Base-by-base conservation (phyloP, 2,329 filamentous ascomycete genomes). In the Arthroderma uncinatum region DNA sequence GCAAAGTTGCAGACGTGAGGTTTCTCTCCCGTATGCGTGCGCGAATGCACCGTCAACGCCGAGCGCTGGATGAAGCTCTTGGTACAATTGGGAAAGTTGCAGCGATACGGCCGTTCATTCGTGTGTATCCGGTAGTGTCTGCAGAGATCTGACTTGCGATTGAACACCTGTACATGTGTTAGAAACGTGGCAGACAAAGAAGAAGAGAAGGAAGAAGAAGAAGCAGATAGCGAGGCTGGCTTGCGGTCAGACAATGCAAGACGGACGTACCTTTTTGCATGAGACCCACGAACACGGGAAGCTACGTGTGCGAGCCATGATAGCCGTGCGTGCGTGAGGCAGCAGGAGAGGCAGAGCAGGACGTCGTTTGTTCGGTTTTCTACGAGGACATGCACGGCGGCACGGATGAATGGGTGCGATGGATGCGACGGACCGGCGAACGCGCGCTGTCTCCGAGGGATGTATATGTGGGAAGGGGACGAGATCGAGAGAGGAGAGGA, bases 61-160 rank as follows among this genome's bases (percentile, higher is more conserved):
- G 73, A 76, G 57, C 74, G 72, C 62, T 76, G 74, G 59, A 76
- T 76, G 60, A 76, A 76, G 62, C 72, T 75, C 64, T 76, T 76
- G 57, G 71, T 72, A 66, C 74, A 76, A 58, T 72, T 71, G 54
- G 70, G 67, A 53, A 73, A 69, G 1, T 67, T 73, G 64, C 74
- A 76, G 53, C 71, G 70, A 59, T 76, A 76, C n/a, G 74, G 74
- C 52, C 74, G 71, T 61, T 76, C 74, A 62, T 76, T 76, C 62
- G 74, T 76, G 57, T 76, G 74, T 64, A 76, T 76, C 57, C 74
- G 71, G 62, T 72, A 73, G 62, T 76, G 74, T 59, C 74, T 68
- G 62, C 72, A 72, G 40, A 76, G 69, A 64, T 76, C 74, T 21
- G 74, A 76, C 59, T 76, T 76, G 66, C 74, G 72, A 68, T 76